Base-by-base conservation (phyloP, 1,284 basidiomycete species). In the Omphalotus olearius region DNA sequence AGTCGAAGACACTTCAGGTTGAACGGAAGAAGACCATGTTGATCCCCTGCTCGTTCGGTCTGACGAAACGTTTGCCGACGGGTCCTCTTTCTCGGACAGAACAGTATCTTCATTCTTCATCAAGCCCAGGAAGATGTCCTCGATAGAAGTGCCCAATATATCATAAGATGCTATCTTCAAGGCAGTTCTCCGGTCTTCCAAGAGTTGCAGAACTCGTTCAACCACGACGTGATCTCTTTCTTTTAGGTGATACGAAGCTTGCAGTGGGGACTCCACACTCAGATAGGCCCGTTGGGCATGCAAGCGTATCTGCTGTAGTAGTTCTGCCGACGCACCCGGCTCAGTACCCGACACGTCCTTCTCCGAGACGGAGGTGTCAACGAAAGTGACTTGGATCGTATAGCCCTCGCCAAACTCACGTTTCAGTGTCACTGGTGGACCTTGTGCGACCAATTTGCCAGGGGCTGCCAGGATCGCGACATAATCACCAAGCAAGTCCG, bases 401-500 rank as follows among this genome's bases (percentile, higher is more conserved):
- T 88, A 90, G 1, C 89, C 89, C 64, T 82, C 75, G 2, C 88
- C 89, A 6, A 87, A 74, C n/a, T 69, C 72, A 9, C 78, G 79
- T 65, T 92, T 92, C 36, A 92, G 72, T 17, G 78, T 63, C 1
- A 91, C 86, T 2, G 89, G 89, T 1, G 83, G 76, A 6, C 86
- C 88, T 41, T 82, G 72, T 0, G 87, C 88, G 2, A 91, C 76
- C 1, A 90, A 69, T 57, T 82, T 85, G 7, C 88, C 89, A 2
- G 88, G 89, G 0, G 85, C 79, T 18, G 84, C 83, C 4, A 92
- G 70, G 45, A 91, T 83, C 0, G 84, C 85, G 45, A 92, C 87
- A 10, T 80, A 72, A 58, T 91, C 88, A 0, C 82, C 89, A 7
- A 92, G 70, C 13, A 91, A 71, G 62, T 91, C 89, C 0, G 88